Evolutionary conservation across 768 basidiomycete genomes (phyloP).

Genomic region (Phlebiopsis gigantea): DNA sequence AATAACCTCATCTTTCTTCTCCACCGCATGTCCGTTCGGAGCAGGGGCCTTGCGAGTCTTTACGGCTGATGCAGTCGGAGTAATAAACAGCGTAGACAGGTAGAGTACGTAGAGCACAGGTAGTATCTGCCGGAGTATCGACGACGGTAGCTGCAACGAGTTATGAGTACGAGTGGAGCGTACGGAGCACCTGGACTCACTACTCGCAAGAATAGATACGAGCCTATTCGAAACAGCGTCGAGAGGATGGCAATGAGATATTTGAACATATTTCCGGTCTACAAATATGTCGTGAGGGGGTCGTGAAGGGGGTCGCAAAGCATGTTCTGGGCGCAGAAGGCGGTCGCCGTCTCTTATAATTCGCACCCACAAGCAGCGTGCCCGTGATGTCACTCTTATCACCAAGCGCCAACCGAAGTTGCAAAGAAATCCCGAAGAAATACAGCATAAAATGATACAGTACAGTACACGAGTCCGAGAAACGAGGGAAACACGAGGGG

Average conservation of each 20-base stretch:
- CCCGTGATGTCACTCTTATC: neutral
- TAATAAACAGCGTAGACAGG: constrained; percentile 17
- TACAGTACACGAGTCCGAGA: constrained; percentile 2
- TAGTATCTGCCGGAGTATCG: constrained; percentile 24
- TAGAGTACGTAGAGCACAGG: constrained; percentile 23
- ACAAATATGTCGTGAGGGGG: constrained; percentile 1
- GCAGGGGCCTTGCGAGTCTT: neutral
- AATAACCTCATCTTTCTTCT: neutral
- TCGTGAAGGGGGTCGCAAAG: constrained; percentile 6
- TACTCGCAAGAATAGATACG: constrained; percentile 47
- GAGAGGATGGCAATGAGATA: constrained; percentile 23
- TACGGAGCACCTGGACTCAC: constrained; percentile 27
- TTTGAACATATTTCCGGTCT: neutral
- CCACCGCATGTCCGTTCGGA: neutral
- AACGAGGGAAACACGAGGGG: neutral
- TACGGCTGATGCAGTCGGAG: constrained; percentile 8
- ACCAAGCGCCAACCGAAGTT: neutral
- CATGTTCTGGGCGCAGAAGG: neutral
- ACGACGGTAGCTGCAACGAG: constrained; percentile 21
- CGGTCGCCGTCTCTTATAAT: constrained; percentile 2
- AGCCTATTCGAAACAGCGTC: constrained; percentile 36
- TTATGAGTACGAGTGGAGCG: neutral
- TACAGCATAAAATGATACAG: constrained; percentile 3
- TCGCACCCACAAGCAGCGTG: neutral
- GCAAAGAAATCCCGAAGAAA: neutral